Evolutionary conservation across 208 protist genomes (phyloP).

Genomic region (Leishmania mexicana): DNA sequence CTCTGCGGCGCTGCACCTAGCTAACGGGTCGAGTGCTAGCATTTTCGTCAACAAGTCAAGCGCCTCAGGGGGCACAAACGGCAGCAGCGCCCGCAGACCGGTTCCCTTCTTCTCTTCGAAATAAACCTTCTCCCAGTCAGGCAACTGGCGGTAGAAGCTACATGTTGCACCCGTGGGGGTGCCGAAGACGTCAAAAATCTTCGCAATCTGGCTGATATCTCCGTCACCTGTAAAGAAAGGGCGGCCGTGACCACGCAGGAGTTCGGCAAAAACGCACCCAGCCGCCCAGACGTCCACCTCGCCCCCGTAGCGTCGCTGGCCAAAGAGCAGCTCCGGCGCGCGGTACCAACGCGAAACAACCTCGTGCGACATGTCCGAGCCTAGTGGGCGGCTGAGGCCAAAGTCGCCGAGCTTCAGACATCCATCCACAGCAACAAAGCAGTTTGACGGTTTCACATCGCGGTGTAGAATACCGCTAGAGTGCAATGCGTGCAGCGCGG

Average conservation of each 20-base stretch:
- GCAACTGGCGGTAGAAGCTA: conserved; percentile 89
- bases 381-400: conserved; percentile 69
- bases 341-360: conserved; percentile 99
- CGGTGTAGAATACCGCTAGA: conserved; percentile 69
- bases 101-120: conserved; percentile 61
- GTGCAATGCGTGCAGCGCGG: conserved; percentile 69
- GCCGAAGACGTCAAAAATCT: conserved; percentile 96
- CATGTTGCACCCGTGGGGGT: conserved; percentile 91
- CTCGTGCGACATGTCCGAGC: conserved; percentile 95
- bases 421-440: conserved; percentile 58
- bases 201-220: conserved; percentile 83
- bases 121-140: conserved; percentile 93
- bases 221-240: conserved; percentile 95
- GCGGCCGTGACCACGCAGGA: conserved; percentile 80
- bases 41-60: conserved; percentile 60
- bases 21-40: conserved; percentile 57
- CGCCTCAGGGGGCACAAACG: conserved; percentile 51
- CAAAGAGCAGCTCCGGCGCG: conserved; percentile 98
- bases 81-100: conserved; percentile 58
- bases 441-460: conserved; percentile 91
- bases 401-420: conserved; percentile 96
- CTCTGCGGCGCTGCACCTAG: conserved; percentile 46
- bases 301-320: conserved; percentile 92
- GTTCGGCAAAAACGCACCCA: conserved; percentile 98
- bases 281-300: conserved; percentile 96